Conservation (phyloP, 768 basidiomycete genomes). For the Dioszegia hungarica region DNA sequence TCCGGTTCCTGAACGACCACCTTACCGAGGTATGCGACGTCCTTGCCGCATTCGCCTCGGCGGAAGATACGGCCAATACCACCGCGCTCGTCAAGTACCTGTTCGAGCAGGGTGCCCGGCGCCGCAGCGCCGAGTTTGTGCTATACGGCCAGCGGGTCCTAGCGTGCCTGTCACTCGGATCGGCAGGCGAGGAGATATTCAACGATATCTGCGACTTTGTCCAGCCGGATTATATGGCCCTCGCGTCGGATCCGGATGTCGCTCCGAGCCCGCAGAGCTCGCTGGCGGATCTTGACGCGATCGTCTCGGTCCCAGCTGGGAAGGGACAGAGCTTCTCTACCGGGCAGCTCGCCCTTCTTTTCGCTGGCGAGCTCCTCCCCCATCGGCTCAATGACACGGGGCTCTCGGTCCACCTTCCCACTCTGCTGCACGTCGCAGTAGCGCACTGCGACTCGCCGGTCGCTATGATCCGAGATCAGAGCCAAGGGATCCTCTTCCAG, state of each 20-base stretch:
- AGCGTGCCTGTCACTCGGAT: slow-evolving; percentile 74
- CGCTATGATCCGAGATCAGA: slow-evolving; percentile 63
- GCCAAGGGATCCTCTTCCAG: slow-evolving; percentile 77
- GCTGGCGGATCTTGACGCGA: slow-evolving; percentile 55
- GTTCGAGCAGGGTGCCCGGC: slow-evolving; percentile 78
- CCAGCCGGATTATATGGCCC: slow-evolving; percentile 77
- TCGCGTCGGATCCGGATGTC: slow-evolving; percentile 55
- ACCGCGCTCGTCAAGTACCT: slow-evolving; percentile 76
- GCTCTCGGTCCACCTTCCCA: slow-evolving; percentile 60
- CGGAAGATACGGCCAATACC: slow-evolving; percentile 59
- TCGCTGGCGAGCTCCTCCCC: slow-evolving; percentile 50
- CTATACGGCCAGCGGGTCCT: slow-evolving; percentile 73
- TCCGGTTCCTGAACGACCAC: slow-evolving; percentile 67
- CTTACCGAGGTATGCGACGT: slow-evolving; percentile 74
- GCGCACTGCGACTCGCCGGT: slow-evolving; percentile 76
- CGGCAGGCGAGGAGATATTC: slow-evolving; percentile 66
- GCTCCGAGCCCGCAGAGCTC: slow-evolving; percentile 43
- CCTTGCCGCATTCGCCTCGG: slow-evolving; percentile 72
- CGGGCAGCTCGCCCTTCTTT: slow-evolving; percentile 83
- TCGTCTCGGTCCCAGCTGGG: slow-evolving; percentile 51
- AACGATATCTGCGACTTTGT: slow-evolving; percentile 79
- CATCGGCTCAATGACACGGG: slow-evolving; percentile 63
- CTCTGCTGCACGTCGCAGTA: slow-evolving; percentile 72
- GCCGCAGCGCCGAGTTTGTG: slow-evolving; percentile 72
- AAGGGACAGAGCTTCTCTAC: slow-evolving; percentile 57